Conservation (phyloP, 768 basidiomycete genomes). For the Albatrellus ellisii region DNA sequence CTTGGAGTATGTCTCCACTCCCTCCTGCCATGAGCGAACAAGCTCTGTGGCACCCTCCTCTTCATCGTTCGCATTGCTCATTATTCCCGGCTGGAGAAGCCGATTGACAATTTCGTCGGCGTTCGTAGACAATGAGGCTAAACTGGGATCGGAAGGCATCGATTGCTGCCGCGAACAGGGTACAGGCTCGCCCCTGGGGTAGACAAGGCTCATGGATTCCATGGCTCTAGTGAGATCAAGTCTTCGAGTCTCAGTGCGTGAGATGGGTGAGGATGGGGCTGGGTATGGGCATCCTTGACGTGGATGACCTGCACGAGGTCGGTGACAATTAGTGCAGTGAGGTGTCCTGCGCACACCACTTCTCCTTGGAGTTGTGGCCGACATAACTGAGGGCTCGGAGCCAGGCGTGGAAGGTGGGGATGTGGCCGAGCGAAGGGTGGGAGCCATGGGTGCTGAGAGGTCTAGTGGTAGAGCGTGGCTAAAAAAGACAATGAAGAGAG, state of each 20-base stretch:
- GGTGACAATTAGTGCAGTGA: conserved; percentile 41
- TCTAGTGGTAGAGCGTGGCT: neutral
- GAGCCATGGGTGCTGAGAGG: conserved; percentile 5
- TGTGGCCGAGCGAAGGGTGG: conserved; percentile 8
- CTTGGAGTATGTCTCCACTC: neutral
- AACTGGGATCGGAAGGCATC: conserved; percentile 18
- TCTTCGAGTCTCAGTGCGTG: neutral
- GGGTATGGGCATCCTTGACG: conserved; percentile 46
- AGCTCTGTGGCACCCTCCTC: conserved; percentile 5
- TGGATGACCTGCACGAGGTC: conserved; percentile 46
- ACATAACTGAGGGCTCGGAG: conserved; percentile 4
- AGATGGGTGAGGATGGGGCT: neutral
- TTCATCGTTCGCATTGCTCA: conserved; percentile 18
- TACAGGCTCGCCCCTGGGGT: conserved; percentile 6
- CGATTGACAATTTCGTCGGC: conserved; percentile 33
- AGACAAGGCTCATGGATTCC: conserved; percentile 9
- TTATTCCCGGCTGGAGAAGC: conserved; percentile 32
- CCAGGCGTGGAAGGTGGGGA: conserved; percentile 1
- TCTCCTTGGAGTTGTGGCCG: conserved; percentile 18
- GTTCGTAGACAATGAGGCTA: conserved; percentile 37
- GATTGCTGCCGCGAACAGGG: conserved; percentile 17
- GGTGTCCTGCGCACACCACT: conserved; percentile 39
- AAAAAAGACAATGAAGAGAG: neutral
- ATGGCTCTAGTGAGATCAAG: conserved; percentile 6
- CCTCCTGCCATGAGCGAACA: neutral